Conservation (phyloP, 306 rosid species). For the Geum urbanum region DNA sequence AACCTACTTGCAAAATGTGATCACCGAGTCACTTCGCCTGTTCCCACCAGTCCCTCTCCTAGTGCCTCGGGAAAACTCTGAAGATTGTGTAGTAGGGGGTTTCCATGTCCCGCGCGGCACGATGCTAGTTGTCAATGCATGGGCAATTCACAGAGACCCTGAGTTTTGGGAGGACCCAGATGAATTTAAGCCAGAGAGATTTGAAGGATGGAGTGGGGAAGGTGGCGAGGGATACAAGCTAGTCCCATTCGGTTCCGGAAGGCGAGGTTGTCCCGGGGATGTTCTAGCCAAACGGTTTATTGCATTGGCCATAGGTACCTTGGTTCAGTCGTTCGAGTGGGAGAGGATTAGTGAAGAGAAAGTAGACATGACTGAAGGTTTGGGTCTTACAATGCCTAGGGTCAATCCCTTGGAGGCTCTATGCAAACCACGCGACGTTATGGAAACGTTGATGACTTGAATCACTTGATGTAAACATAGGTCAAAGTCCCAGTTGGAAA, state of each 20-base stretch:
- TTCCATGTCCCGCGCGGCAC: conserved; percentile 18
- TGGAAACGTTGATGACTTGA: background rate
- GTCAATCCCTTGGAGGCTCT: conserved; percentile 27
- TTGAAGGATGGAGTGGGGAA: background rate
- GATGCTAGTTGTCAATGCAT: conserved; percentile 22
- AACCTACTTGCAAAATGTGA: conserved; percentile 30
- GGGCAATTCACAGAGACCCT: conserved; percentile 28
- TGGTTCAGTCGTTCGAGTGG: conserved; percentile 33
- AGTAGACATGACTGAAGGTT: conserved; percentile 23
- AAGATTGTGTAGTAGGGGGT: conserved; percentile 18
- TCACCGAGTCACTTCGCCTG: conserved; percentile 24
- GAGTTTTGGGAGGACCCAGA: conserved; percentile 18
- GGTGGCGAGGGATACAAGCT: background rate
- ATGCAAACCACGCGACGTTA: conserved; percentile 5
- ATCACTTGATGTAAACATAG: background rate
- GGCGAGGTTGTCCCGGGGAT: conserved; percentile 40
- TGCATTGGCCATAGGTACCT: conserved; percentile 15
- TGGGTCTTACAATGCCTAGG: conserved; percentile 18
- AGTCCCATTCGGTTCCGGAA: conserved; percentile 45
- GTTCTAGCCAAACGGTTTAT: conserved; percentile 25
- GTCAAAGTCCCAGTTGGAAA: too few relatives aligned
- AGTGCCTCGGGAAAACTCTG: conserved; percentile 26
- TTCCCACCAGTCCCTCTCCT: conserved; percentile 29
- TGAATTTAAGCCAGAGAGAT: conserved; percentile 23
- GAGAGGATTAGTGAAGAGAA: conserved; percentile 12